Conservation (phyloP, 192 early-diverging fungal genomes). For the Coemansia sp. region DNA sequence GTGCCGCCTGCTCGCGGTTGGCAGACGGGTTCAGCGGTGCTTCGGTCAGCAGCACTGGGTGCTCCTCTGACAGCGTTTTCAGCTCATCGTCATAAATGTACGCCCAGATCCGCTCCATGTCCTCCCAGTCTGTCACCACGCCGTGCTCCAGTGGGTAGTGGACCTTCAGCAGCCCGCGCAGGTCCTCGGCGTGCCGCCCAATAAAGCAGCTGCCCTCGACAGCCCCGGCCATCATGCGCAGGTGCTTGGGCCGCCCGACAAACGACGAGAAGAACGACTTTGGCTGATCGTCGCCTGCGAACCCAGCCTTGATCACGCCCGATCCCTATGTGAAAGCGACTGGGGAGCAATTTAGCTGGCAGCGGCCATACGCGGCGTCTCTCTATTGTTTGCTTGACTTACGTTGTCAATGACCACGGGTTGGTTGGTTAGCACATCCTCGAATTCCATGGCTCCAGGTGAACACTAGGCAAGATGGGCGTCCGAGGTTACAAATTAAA, state of each 20-base stretch:
- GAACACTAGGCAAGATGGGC: background rate
- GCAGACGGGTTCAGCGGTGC: constrained; percentile 90
- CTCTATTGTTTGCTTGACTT: constrained; percentile 20
- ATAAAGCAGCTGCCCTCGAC: constrained; percentile 96
- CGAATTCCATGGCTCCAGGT: constrained; percentile 65
- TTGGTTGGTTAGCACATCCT: constrained; percentile 94
- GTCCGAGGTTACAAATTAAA: no score
- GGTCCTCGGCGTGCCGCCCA: constrained; percentile 91
- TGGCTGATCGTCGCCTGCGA: constrained; percentile 96
- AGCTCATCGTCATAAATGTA: constrained; percentile 96
- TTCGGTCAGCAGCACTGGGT: constrained; percentile 96
- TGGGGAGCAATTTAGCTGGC: no score
- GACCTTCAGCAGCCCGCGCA: constrained; percentile 89
- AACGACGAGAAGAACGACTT: constrained; percentile 93
- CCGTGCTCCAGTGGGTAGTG: constrained; percentile 97
- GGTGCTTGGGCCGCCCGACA: constrained; percentile 95
- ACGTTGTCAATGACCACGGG: constrained; percentile 99
- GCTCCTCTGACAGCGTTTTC: constrained; percentile 93
- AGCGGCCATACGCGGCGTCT: background rate
- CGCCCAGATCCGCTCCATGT: constrained; percentile 99
- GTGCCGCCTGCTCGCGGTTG: constrained; percentile 90
- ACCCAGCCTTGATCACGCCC: constrained; percentile 97
- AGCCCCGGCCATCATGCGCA: constrained; percentile 95
- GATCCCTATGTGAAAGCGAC: constrained; percentile 76
- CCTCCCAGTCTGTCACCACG: constrained; percentile 95